Evolutionary conservation across 1,139 yeast species (phyloP).

Genomic region (Magnusiomyces clavatus): DNA sequence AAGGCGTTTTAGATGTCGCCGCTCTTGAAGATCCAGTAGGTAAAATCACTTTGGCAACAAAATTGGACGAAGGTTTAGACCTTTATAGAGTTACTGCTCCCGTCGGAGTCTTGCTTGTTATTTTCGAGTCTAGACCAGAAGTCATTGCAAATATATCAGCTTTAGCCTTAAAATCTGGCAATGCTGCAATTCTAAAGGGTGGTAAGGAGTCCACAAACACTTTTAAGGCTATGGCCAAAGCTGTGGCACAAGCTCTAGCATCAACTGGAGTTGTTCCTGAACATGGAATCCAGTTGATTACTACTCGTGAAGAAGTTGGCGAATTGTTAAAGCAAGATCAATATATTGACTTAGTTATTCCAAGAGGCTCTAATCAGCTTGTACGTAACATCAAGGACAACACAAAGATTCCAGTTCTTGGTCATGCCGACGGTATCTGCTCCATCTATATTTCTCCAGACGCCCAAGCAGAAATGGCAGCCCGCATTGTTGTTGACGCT

Average conservation of each 20-base stretch:
- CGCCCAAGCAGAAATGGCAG: constrained; percentile 72
- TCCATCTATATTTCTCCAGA: constrained; percentile 72
- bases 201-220: constrained; percentile 89
- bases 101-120: constrained; percentile 85
- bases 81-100: constrained; percentile 84
- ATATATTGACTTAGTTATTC: constrained; percentile 90
- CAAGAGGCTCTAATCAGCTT: constrained; percentile 90
- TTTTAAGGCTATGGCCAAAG: constrained; percentile 70
- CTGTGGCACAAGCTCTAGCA: constrained; percentile 54
- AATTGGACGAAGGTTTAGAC: constrained; percentile 80
- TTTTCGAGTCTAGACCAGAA: constrained; percentile 96
- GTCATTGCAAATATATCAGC: constrained; percentile 97
- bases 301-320: constrained; percentile 83
- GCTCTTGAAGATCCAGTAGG: constrained; percentile 86
- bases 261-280: constrained; percentile 53
- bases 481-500: constrained; percentile 68
- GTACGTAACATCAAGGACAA: constrained; percentile 77
- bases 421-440: constrained; percentile 98
- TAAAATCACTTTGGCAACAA: constrained; percentile 67
- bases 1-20: constrained; percentile 90
- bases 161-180: constrained; percentile 86
- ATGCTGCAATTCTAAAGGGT: constrained; percentile 90
- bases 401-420: constrained; percentile 93
- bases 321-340: constrained; percentile 77
- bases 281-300: constrained; percentile 76